Conservation (phyloP, 129 eudicot species). For the Helianthus tuberosus region DNA sequence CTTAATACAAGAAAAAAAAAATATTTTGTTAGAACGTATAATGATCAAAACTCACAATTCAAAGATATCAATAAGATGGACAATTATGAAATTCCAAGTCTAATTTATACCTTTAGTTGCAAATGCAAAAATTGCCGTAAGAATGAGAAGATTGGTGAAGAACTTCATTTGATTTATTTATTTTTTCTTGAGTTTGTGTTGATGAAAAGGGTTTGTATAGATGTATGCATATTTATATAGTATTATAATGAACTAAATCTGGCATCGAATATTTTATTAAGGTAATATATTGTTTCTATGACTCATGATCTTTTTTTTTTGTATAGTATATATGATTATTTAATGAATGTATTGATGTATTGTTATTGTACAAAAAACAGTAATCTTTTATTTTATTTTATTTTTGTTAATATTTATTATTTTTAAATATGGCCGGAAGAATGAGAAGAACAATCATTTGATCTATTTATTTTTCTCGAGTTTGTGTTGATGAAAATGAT, state of each 20-base stretch:
- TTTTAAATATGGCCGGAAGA: too few relatives aligned
- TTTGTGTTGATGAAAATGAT: too few relatives aligned
- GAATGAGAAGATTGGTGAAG: conserved; percentile 20
- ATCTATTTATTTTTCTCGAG: too few relatives aligned
- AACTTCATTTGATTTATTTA: background rate
- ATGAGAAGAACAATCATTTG: too few relatives aligned
- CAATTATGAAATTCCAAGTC: background rate
- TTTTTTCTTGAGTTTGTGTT: background rate
- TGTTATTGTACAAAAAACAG: too few relatives aligned
- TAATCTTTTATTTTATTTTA: too few relatives aligned
- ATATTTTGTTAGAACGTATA: background rate
- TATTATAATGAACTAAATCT: background rate
- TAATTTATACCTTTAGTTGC: background rate
- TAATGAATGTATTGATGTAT: background rate
- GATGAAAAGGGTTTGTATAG: background rate
- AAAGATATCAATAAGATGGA: background rate
- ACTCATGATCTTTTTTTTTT: background rate
- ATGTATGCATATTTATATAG: background rate
- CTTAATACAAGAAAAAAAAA: too few relatives aligned
- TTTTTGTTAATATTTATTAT: too few relatives aligned
- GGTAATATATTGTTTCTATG: too few relatives aligned
- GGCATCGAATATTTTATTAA: background rate
- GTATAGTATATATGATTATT: too few relatives aligned
- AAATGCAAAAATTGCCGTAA: conserved; percentile 3
- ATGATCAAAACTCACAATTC: background rate